Base-by-base conservation (phyloP, 345 rosid species). In the Diplotaxis tenuifolia region DNA sequence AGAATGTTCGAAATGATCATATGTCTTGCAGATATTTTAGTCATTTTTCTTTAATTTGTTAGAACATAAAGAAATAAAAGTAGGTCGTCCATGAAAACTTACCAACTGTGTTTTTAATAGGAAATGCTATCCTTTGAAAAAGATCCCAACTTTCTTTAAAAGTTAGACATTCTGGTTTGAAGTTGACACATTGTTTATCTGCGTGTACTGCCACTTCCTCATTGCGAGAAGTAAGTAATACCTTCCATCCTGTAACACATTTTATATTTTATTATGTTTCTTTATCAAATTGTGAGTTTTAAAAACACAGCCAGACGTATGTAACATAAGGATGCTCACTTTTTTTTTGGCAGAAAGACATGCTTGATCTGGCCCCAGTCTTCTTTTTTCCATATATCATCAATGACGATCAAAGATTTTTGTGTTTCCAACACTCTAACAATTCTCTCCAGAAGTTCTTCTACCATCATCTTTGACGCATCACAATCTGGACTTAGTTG, bases 371-470 rank as follows among this genome's bases (percentile, higher is more conserved):
- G 9, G 9, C 69, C 74, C 90, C 86, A 86, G 14, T 75, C 82
- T 3, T 56, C 27, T 2, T 12, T 36, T 8, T 23, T 78, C 86
- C 85, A 86, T 2, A 83, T 71, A n/a, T 84, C 86, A 25, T 86
- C 85, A 0, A 86, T 64, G 4, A 86, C 75, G 52, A 86, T 75
- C 32, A 86, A 75, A 47, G 77, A 60, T 15, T 57, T 86, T 2
- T 36, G 56, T 8, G 53, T 22, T 45, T 25, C 20, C 31, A 75
- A 68, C n/a, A 72, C 19, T 5, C 5, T 4, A 49, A 63, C n/a
- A 9, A 84, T 70, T 7, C 20, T 7, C 8, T 67, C 56, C 0
- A 22, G 82, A 0, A 86, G 28, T 2, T 66, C 70, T 0, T 68
- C 78, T 5, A 83, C 78, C 9, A 12, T 64, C 73, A 85, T 62